Base-by-base conservation (phyloP, 1,139 yeast genomes). In the Keqinozyma sinolaborantium region DNA sequence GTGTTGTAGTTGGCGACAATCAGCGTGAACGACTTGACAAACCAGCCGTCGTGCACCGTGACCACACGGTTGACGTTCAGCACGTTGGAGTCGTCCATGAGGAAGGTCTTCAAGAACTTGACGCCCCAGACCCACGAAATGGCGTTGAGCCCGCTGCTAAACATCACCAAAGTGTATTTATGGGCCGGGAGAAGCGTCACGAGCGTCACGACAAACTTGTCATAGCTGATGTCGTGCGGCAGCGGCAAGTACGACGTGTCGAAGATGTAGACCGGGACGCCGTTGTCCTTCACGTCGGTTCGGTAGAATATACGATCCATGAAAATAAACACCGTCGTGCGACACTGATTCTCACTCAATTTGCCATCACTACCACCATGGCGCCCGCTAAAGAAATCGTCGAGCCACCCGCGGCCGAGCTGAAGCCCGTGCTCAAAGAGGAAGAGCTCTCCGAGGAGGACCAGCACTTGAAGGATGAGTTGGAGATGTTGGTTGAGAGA, bases 391-490 rank as follows among this genome's bases (percentile, higher is more conserved):
- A 49, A 45, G 55, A 54, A 24, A 16, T 14, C 8, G 7, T 26
- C 29, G 9, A 12, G 24, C 15, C 23, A 21, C 32, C 34, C 18
- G 24, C 30, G 16, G 26, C 34, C 6, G 52, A 64, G 48, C 62
- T 68, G 32, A 43, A 40, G 50, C 59, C 35, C 48, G 61, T 37
- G 57, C 66, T 44, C 77, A 16, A 23, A 10, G 43, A 39, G 20
- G 96, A 88, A 54, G 97, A 90, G 53, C 70, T 92, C 39, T 83
- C 90, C 26, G 98, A 90, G 58, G 98, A 92, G 58, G 99, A 94
- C 59, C 83, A 80, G 49, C 85, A 83, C 55, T 73, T 94, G 47
- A 92, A 92, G 53, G 79, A 76, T 38, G 95, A 88, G 53, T 75
- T 94, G 51, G 97, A 92, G 49, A 64, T 79, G 69, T 71, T 92